Evolutionary conservation across 2,329 filamentous ascomycete genomes (phyloP).

Genomic region (Fusarium abutilonis): DNA sequence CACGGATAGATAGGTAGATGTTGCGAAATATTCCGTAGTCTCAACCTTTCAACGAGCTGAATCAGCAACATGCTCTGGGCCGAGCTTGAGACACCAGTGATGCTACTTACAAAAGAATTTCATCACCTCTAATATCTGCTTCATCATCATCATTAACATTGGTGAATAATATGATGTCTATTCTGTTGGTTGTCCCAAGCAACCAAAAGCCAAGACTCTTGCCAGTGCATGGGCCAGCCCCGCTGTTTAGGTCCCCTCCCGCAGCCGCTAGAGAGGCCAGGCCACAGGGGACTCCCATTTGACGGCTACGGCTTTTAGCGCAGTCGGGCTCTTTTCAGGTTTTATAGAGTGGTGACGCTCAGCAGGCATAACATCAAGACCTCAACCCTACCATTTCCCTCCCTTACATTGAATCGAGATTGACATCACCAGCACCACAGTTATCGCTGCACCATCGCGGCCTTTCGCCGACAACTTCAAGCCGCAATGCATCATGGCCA

Average conservation of each 20-base stretch:
- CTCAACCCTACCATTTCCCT: conserved; percentile 19
- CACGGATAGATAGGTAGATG: background rate
- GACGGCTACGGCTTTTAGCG: conserved; percentile 20
- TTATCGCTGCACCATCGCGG: conserved; percentile 17
- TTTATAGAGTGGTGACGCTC: conserved; percentile 27
- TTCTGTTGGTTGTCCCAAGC: conserved; percentile 31
- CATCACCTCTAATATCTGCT: background rate
- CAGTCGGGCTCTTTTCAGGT: conserved; percentile 16
- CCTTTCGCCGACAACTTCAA: conserved; percentile 8
- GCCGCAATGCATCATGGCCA: conserved; percentile 52
- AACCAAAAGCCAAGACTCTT: conserved; percentile 18
- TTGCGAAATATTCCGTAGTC: background rate
- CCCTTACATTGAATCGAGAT: conserved; percentile 15
- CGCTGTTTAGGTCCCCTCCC: conserved; percentile 23
- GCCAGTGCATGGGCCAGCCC: conserved; percentile 10
- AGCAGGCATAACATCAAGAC: conserved; percentile 25
- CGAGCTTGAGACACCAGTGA: too few species aligned
- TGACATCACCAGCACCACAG: conserved; percentile 17
- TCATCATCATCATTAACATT: background rate
- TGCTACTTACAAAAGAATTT: too few species aligned
- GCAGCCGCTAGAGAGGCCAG: conserved; percentile 20
- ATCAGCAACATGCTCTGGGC: too few species aligned
- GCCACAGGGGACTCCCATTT: background rate
- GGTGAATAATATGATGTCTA: background rate
- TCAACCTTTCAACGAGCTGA: background rate